Evolutionary conservation across 768 basidiomycete genomes (phyloP), one percentile per base, ranked within the genome.

Genomic region (Amanita rimosa): DNA sequence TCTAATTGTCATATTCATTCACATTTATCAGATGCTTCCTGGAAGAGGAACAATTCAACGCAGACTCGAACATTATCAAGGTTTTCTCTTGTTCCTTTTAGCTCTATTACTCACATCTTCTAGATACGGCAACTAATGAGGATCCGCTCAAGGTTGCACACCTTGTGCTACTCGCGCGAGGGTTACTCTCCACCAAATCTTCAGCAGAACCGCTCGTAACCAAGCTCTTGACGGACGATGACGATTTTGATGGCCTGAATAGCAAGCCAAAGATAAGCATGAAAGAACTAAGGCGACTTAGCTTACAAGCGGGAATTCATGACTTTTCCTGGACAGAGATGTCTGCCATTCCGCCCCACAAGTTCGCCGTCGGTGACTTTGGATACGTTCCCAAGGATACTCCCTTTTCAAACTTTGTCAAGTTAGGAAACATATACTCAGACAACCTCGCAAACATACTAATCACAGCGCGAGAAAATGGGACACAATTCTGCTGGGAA

Each of bases 311-410:
- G 13, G 56, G 59, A 26, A 40, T 54, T 7, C 70, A 69, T 41
- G 60, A 66, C n/a, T 65, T 70, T 46, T 58, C 60, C 7, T 74
- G 73, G 72, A 58, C 61, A 6, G 63, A 69, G 52, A 64, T 60
- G 22, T 60, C 62, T 11, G 51, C 55, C 8, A 69, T 74, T 24
- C 66, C 68, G 1, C 58, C 69, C 2, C 61, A 66, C 52, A 66
- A 66, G 45, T 73, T 69, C 49, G 37, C 54, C 4, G 64, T 70
- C 17, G 74, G 74, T 6, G 73, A 76, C 50, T 53, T 72, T 21
- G 73, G 73, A 13, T 75, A 73, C 48, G 55, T 74, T 29, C 67
- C 67, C 0, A 41, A 49, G 0, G 64, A 63, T 5, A 57, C 57
- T 38, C 62, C 62, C 22, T 72, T 73, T 57, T 46, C 53, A 4